Percentiles rank a stretch among this genome's conserved stretches.
Conservation (phyloP, 768 basidiomycete species). For the Kwoniella europaea region DNA sequence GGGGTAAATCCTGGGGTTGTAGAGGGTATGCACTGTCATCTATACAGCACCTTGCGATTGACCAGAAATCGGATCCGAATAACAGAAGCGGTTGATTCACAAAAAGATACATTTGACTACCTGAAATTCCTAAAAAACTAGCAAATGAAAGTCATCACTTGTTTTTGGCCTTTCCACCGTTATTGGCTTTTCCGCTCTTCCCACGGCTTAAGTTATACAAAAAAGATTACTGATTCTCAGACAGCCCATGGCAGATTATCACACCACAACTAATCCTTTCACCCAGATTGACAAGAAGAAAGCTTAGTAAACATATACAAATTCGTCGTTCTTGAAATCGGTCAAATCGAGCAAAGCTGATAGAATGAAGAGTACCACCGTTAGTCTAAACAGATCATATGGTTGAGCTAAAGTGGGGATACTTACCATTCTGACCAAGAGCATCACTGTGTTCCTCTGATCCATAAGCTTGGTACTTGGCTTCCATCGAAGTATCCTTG, state of each 20-base stretch:
- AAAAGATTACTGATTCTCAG: too few relatives aligned
- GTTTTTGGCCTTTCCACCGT: too few relatives aligned
- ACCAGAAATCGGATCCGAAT: background rate
- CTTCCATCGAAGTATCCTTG: slow-evolving; percentile 43
- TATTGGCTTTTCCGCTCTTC: too few relatives aligned
- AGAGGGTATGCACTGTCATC: background rate
- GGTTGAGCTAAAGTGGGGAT: background rate
- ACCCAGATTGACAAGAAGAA: background rate
- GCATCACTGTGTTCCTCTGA: slow-evolving; percentile 16
- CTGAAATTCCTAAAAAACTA: too few relatives aligned
- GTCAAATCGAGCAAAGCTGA: slow-evolving; percentile 34
- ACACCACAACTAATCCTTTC: background rate
- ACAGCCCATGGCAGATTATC: background rate
- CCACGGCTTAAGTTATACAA: too few relatives aligned
- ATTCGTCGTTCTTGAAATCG: slow-evolving; percentile 39
- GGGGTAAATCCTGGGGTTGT: background rate
- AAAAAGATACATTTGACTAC: too few relatives aligned
- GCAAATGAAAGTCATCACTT: too few relatives aligned
- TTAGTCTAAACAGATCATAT: background rate
- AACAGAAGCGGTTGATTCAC: too few relatives aligned
- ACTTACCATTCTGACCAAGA: slow-evolving; percentile 30
- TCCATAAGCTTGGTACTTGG: slow-evolving; percentile 31
- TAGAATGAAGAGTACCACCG: background rate
- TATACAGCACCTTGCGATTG: background rate
- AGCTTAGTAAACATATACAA: slow-evolving; percentile 26